phyloP scores from a whole-genome alignment of 2,329 filamentous ascomycete genomes.

The Trichoderma sp. region DNA sequence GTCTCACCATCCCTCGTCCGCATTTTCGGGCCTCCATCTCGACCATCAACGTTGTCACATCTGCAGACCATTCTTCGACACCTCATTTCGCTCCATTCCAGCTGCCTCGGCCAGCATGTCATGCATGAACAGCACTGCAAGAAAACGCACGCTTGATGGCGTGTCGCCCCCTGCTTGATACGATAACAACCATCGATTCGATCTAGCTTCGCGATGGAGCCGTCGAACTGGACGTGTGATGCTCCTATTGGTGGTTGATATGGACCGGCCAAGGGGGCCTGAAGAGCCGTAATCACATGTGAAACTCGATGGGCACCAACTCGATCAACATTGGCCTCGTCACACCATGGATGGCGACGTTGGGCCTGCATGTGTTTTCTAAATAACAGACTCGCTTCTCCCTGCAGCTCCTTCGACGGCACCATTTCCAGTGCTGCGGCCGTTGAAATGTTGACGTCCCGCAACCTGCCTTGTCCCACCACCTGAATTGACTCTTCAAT shows the following conservation, averaged over 20 bases:
- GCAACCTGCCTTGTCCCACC: neutral
- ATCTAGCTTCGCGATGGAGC: constrained; percentile 15
- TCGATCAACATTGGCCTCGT: constrained; percentile 14
- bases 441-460: neutral
- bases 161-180: constrained; percentile 18
- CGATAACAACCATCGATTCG: constrained; percentile 14
- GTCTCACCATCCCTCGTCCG: constrained; percentile 4
- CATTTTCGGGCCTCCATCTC: neutral
- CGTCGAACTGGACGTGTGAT: constrained; percentile 22
- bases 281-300: constrained; percentile 19
- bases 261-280: neutral
- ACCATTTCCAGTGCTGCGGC: neutral
- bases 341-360: neutral
- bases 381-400: constrained; percentile 7
- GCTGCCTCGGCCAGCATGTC: constrained; percentile 21
- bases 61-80: neutral
- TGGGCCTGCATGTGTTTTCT: neutral
- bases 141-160: constrained; percentile 15
- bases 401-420: neutral
- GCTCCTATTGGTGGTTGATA: constrained; percentile 24
- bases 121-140: constrained; percentile 22
- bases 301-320: constrained; percentile 22
- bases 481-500: neutral
- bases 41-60: neutral
- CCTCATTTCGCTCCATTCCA: constrained; percentile 21